phyloP scores from a whole-genome alignment of 768 basidiomycete species.

The Chalciporus pseudorubinellus region DNA sequence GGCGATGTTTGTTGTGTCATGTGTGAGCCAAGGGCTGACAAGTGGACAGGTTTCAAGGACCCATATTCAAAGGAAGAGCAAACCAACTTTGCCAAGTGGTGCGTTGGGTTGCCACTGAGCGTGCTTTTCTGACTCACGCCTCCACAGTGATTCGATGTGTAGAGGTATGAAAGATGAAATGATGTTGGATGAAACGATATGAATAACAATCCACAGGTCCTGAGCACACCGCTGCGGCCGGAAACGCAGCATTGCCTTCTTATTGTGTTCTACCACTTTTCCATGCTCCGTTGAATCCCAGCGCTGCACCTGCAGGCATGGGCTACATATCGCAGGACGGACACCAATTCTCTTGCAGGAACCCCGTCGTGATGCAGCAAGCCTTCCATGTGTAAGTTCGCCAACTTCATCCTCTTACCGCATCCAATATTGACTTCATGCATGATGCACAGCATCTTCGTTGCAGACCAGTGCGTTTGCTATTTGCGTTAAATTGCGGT shows the following conservation, averaged over 20 bases:
- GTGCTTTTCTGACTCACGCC: background rate
- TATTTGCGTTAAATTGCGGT: no score
- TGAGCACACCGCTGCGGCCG: slow-evolving; percentile 44
- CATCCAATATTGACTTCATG: background rate
- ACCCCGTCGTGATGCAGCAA: slow-evolving; percentile 51
- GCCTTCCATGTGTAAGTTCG: slow-evolving; percentile 58
- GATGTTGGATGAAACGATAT: background rate
- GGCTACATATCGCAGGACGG: slow-evolving; percentile 58
- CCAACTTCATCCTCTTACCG: background rate
- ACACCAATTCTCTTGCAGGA: slow-evolving; percentile 51
- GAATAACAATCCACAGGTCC: slow-evolving; percentile 34
- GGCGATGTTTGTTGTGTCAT: background rate
- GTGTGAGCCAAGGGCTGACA: background rate
- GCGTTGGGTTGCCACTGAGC: slow-evolving; percentile 9
- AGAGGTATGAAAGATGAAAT: slow-evolving; percentile 32
- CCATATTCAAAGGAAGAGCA: slow-evolving; percentile 62
- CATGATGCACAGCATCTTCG: slow-evolving; percentile 43
- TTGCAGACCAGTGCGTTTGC: slow-evolving; percentile 44
- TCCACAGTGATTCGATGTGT: slow-evolving; percentile 49
- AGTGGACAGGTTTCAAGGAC: slow-evolving; percentile 54
- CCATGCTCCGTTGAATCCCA: slow-evolving; percentile 39
- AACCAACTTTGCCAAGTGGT: slow-evolving; percentile 54
- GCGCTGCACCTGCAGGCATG: slow-evolving; percentile 26
- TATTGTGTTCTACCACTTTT: slow-evolving; percentile 55
- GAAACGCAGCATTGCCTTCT: slow-evolving; percentile 45